Percentiles rank a stretch among this genome's conserved stretches.
Evolutionary conservation across 164 flowering plant genomes (phyloP).

Genomic region (Vitis amurensis): DNA sequence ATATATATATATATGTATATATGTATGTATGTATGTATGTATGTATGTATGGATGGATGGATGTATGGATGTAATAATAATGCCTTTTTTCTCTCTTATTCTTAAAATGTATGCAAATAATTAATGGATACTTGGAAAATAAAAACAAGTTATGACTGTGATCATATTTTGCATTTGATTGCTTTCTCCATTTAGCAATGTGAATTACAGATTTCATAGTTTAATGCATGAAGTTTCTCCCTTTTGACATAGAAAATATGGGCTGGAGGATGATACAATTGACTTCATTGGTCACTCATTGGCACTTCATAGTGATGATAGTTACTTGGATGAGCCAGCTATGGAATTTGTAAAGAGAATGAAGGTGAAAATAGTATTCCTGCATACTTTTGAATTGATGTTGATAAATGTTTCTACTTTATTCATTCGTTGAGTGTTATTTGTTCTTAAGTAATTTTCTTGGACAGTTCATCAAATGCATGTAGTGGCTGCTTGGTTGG

Average conservation of each 20-base stretch:
- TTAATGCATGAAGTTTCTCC: background rate
- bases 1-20: too few relatives aligned
- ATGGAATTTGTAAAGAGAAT: conserved; percentile 75
- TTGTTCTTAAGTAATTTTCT: too few relatives aligned
- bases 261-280: conserved; percentile 84
- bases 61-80: background rate
- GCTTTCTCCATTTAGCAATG: background rate
- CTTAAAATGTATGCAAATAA: background rate
- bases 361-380: conserved; percentile 51
- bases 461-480: too few relatives aligned
- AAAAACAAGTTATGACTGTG: background rate
- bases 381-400: too few relatives aligned
- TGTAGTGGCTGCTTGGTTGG: too few relatives aligned
- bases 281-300: conserved; percentile 97
- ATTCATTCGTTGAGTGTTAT: too few relatives aligned
- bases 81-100: background rate
- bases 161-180: background rate
- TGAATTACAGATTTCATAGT: background rate
- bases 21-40: too few relatives aligned
- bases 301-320: conserved; percentile 79
- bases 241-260: conserved; percentile 67
- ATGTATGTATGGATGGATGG: too few relatives aligned
- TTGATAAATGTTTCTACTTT: too few relatives aligned
- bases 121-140: background rate
- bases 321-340: conserved; percentile 84